Conservation (phyloP, 768 basidiomycete genomes). For the Coprinopsis marcescibilis region DNA sequence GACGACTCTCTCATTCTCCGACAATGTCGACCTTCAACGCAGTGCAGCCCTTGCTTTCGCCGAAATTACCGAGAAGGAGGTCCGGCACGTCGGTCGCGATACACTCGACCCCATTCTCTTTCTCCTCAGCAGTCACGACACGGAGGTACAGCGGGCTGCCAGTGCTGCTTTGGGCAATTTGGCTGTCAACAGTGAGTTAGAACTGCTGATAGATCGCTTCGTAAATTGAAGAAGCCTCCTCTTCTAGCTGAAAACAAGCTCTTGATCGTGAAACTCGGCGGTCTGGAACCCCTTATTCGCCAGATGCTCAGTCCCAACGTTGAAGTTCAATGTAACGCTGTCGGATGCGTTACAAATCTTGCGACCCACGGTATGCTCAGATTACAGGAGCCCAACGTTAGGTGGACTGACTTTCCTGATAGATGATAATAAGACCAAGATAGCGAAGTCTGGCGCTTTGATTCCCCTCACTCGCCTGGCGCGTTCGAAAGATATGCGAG, state of each 20-base stretch:
- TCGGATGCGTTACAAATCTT: conserved; percentile 97
- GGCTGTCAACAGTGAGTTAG: conserved; percentile 88
- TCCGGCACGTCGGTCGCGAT: conserved; percentile 91
- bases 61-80: conserved; percentile 99
- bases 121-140: conserved; percentile 94
- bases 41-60: conserved; percentile 98
- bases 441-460: conserved; percentile 98
- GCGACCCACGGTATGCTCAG: conserved; percentile 83
- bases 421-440: conserved; percentile 99
- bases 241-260: conserved; percentile 93
- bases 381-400: background rate
- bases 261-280: conserved; percentile 95
- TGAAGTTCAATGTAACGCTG: conserved; percentile 99
- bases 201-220: background rate
- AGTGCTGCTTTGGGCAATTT: conserved; percentile 96
- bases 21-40: conserved; percentile 98
- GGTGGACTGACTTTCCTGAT: background rate
- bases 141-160: conserved; percentile 97
- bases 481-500: conserved; percentile 97
- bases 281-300: conserved; percentile 94
- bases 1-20: conserved; percentile 95
- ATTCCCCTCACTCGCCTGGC: conserved; percentile 95
- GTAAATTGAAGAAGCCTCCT: conserved; percentile 9
- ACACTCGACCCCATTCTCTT: conserved; percentile 98
- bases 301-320: conserved; percentile 99